These are phyloP conservation scores for Penicillium manginii DNA, from an alignment of 495 filamentous ascomycete species.

Conservation along the genomic window DNA sequence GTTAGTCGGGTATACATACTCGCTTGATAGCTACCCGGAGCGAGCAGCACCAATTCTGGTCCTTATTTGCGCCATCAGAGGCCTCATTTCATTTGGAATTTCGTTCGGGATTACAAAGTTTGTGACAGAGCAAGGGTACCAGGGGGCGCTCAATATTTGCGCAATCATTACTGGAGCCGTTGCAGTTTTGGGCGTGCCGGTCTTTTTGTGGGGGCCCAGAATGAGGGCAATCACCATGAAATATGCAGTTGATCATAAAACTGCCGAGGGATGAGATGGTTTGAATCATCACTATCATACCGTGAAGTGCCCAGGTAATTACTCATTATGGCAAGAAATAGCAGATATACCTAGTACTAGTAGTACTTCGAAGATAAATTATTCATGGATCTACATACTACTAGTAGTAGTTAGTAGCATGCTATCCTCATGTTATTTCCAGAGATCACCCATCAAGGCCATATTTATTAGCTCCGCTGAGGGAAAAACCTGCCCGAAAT, in stretches of 20 bases:
- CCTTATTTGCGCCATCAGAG: conserved; percentile 28
- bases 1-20: conserved; percentile 31
- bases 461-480: background rate
- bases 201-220: background rate
- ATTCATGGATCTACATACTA: background rate
- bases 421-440: background rate
- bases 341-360: no score
- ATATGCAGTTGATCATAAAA: background rate
- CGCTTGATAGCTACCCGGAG: conserved; percentile 28
- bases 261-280: background rate
- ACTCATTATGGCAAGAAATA: no score
- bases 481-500: background rate
- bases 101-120: background rate
- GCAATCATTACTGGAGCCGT: background rate
- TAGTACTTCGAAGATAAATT: background rate
- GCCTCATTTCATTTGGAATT: conserved; percentile 45
- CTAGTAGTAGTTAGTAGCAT: background rate
- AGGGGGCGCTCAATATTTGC: background rate
- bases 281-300: no score
- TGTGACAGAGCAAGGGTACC: background rate
- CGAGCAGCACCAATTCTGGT: conserved; percentile 31
- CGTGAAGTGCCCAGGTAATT: no score
- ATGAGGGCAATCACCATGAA: background rate
- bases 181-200: background rate
- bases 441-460: background rate